Conservation (phyloP, 441 rosid genomes). For the Raphanus hybrid region DNA sequence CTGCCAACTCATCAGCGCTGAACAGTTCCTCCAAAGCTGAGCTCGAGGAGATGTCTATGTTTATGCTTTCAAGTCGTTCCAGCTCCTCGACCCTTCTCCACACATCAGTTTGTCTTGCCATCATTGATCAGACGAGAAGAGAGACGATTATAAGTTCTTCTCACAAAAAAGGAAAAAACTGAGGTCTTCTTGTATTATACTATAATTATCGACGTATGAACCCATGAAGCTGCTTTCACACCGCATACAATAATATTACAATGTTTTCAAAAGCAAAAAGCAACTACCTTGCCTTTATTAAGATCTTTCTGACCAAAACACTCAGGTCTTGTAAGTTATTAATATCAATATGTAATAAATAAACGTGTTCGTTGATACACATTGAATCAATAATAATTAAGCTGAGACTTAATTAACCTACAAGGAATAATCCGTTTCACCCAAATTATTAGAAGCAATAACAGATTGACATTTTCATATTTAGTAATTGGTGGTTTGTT, state of each 20-base stretch:
- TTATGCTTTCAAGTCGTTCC: background rate
- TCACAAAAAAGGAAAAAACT: background rate
- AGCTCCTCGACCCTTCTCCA: slow-evolving; percentile 7
- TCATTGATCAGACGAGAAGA: background rate
- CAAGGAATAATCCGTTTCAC: background rate
- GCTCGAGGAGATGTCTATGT: slow-evolving; percentile 15
- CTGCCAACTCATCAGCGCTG: background rate
- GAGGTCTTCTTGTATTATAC: background rate
- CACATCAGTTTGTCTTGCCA: slow-evolving; percentile 11
- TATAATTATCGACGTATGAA: slow-evolving; percentile 1
- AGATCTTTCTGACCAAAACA: background rate
- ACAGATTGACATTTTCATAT: background rate
- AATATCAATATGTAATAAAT: no score
- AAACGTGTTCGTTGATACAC: slow-evolving; percentile 17
- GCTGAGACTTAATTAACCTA: background rate
- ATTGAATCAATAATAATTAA: background rate
- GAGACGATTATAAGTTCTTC: background rate
- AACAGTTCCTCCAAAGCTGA: slow-evolving; percentile 25
- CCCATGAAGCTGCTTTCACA: slow-evolving; percentile 11
- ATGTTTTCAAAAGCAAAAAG: slow-evolving; percentile 5
- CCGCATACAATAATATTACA: no score
- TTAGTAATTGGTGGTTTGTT: background rate
- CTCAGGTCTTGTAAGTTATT: background rate
- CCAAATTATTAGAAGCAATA: background rate
- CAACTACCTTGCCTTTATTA: background rate